Evolutionary conservation across 1,284 basidiomycete genomes (phyloP).

Genomic region (Xerocomus nothofagi): DNA sequence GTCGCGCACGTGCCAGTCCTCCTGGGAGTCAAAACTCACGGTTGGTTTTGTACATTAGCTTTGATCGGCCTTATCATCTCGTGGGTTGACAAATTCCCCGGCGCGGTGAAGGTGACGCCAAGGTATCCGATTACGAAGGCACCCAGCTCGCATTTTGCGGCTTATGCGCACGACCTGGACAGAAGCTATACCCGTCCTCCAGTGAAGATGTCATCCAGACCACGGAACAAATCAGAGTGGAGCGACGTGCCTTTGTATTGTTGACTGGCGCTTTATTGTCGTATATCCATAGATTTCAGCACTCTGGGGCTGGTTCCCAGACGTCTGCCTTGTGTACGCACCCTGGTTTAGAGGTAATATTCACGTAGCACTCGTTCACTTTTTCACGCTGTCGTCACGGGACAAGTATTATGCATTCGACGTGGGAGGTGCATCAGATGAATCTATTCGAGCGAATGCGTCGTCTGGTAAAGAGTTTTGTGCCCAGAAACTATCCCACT

Average conservation of each 20-base stretch:
- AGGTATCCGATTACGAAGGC: constrained; percentile 34
- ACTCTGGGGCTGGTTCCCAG: constrained; percentile 15
- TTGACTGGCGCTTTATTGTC: background rate
- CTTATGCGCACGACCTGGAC: constrained; percentile 25
- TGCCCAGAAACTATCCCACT: constrained; percentile 37
- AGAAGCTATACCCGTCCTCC: constrained; percentile 20
- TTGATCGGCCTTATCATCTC: constrained; percentile 26
- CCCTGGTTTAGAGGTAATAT: background rate
- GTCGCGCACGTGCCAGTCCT: background rate
- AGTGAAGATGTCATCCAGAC: constrained; percentile 6
- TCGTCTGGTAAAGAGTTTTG: constrained; percentile 31
- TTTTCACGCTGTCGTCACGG: background rate
- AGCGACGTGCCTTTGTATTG: constrained; percentile 25
- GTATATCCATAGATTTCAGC: background rate
- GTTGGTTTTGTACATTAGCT: constrained; percentile 13
- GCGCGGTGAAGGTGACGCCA: constrained; percentile 24
- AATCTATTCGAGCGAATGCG: constrained; percentile 20
- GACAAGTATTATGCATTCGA: constrained; percentile 20
- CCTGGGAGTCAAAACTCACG: background rate
- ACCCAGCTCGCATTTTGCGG: constrained; percentile 29
- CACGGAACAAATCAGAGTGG: constrained; percentile 21
- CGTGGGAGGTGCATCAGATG: background rate
- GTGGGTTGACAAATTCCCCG: constrained; percentile 31
- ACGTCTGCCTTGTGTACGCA: background rate
- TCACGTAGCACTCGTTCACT: constrained; percentile 13